These are phyloP conservation scores for Aspergillus hancockii DNA, from an alignment of 495 filamentous ascomycete species.

Conservation along the genomic window DNA sequence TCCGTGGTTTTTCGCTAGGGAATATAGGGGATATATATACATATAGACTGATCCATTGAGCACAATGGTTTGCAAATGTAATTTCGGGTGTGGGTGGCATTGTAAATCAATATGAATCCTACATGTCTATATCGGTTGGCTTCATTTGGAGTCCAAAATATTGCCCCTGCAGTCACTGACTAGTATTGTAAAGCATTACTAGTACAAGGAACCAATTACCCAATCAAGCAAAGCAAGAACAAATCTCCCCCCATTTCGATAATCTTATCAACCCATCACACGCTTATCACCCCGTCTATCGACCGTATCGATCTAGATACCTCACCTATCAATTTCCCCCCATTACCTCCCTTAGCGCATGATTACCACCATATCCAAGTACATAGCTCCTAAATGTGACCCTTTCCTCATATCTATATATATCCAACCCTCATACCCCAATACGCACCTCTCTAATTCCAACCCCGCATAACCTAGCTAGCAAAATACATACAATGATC, in stretches of 20 bases:
- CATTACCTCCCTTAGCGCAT: neutral
- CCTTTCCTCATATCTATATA: neutral
- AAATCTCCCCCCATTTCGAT: neutral
- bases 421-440: too few relatives aligned
- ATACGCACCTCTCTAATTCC: too few relatives aligned
- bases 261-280: neutral
- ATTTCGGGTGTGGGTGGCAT: neutral
- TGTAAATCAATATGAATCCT: neutral
- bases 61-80: constrained; percentile 3
- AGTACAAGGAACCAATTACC: neutral
- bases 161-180: neutral
- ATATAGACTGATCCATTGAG: constrained; percentile 29
- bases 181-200: neutral
- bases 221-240: neutral
- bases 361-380: neutral
- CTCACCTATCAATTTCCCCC: neutral
- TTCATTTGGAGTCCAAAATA: too few relatives aligned
- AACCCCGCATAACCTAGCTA: too few relatives aligned
- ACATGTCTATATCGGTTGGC: neutral
- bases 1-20: constrained; percentile 23
- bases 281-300: too few relatives aligned
- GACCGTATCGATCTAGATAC: too few relatives aligned
- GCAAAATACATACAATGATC: too few relatives aligned
- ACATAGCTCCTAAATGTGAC: too few relatives aligned
- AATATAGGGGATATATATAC: constrained; percentile 41